These are phyloP conservation scores for Penicillium paneum DNA, from an alignment of 2,329 filamentous ascomycete genomes.

Conservation along the genomic window DNA sequence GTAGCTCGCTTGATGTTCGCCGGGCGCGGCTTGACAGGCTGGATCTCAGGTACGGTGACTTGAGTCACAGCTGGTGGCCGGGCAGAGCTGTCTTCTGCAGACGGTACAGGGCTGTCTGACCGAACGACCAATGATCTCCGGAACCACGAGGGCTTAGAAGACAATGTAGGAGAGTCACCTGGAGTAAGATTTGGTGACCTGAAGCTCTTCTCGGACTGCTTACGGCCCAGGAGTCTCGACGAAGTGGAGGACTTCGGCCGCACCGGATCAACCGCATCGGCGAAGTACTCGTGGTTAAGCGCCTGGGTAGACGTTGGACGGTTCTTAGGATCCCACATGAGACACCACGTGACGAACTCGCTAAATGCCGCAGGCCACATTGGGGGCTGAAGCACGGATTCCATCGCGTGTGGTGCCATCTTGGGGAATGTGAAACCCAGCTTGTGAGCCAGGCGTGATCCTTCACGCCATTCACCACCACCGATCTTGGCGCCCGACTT, in stretches of 20 bases:
- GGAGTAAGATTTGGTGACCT: slow-evolving; percentile 63
- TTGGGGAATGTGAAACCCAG: slow-evolving; percentile 97
- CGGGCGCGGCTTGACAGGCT: slow-evolving; percentile 53
- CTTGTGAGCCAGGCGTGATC: slow-evolving; percentile 87
- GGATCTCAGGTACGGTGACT: slow-evolving; percentile 41
- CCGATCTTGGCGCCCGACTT: slow-evolving; percentile 83
- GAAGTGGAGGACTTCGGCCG: slow-evolving; percentile 84
- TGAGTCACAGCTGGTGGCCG: slow-evolving; percentile 46
- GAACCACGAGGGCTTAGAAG: slow-evolving; percentile 93
- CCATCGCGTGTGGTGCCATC: slow-evolving; percentile 97
- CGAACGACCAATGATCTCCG: slow-evolving; percentile 86
- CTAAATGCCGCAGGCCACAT: slow-evolving; percentile 87
- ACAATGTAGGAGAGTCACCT: slow-evolving; percentile 55
- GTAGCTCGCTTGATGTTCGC: slow-evolving; percentile 78
- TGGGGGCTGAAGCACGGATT: slow-evolving; percentile 83
- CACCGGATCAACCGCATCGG: slow-evolving; percentile 85
- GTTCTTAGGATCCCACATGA: slow-evolving; percentile 96
- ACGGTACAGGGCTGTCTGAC: slow-evolving; percentile 65
- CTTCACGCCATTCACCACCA: slow-evolving; percentile 96
- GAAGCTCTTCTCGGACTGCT: slow-evolving; percentile 77
- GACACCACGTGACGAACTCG: slow-evolving; percentile 95
- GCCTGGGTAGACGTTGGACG: slow-evolving; percentile 90
- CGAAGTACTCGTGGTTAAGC: slow-evolving; percentile 92
- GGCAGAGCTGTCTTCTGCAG: slow-evolving; percentile 41
- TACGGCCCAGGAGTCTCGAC: slow-evolving; percentile 75